These are phyloP conservation scores for Saksenaea oblongispora DNA, from an alignment of 371 early-diverging fungal genomes.

Conservation along the genomic window DNA sequence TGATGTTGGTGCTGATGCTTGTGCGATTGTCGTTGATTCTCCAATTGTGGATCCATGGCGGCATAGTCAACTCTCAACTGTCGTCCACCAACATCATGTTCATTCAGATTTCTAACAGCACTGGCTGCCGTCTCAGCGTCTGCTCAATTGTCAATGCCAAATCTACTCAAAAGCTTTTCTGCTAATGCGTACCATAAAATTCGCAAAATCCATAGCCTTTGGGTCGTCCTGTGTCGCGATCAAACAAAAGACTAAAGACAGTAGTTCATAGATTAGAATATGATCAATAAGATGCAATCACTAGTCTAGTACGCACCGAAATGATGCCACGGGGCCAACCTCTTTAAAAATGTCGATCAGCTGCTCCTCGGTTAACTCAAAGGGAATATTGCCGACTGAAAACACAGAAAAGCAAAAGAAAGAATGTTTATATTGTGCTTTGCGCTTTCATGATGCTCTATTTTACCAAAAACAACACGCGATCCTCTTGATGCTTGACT, in stretches of 20 bases:
- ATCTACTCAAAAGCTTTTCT: conserved; percentile 17
- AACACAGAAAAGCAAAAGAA: background rate
- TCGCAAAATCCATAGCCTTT: conserved; percentile 92
- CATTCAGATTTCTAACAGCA: conserved; percentile 82
- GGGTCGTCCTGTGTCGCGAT: conserved; percentile 86
- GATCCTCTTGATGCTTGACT: conserved; percentile 49
- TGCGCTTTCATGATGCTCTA: background rate
- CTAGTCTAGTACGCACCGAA: conserved; percentile 47
- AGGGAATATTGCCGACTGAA: conserved; percentile 82
- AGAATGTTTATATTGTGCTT: background rate
- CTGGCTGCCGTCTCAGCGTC: conserved; percentile 81
- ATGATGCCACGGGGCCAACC: conserved; percentile 83
- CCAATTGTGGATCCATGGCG: conserved; percentile 57
- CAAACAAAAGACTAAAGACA: conserved; percentile 72
- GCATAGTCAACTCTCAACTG: conserved; percentile 85
- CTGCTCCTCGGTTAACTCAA: conserved; percentile 90
- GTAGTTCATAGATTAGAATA: background rate
- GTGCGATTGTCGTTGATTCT: conserved; percentile 21
- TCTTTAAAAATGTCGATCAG: conserved; percentile 86
- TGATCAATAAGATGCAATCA: too few species aligned
- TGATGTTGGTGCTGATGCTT: conserved; percentile 31
- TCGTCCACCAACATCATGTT: conserved; percentile 82
- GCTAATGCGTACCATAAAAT: conserved; percentile 59
- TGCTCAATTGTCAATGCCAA: conserved; percentile 15
- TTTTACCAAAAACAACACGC: conserved; percentile 62